Evolutionary conservation across 257 asterid genomes (phyloP), one percentile per base, ranked within the genome.

Genomic region (Rubia yunnanensis): DNA sequence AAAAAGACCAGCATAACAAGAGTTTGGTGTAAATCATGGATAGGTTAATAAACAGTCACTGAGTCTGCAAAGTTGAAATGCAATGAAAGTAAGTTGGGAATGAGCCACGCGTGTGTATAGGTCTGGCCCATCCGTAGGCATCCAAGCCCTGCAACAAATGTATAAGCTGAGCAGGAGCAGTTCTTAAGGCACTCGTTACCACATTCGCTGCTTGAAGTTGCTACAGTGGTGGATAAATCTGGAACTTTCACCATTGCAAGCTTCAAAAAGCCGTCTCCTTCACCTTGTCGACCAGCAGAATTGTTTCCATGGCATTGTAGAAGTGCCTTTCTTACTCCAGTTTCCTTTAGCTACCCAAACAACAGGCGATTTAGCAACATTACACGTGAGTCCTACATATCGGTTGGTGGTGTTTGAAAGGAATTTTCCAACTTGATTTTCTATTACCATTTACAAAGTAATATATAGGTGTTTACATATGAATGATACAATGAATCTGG

Each of bases 321-420:
- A 18, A 68, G 70, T n/a, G 24, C 58, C 17, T 60, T 60, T 66
- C 92, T 82, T 48, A 3, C 79, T 71, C 91, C 86, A 76, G 54
- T 86, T 81, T 32, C 83, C 84, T 0, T 79, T 66, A 14, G 87
- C 90, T 30, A 82, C 83, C 90, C 90, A 84, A 5, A 78, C 64
- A 65, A 64, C 62, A 38, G 83, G 10, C 6, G 7, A 18, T 18
- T 36, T 32, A 64, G 64, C 48, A 24, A 34, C 23, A 39, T 63
- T 69, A 39, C 41, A 63, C 67, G 44, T 54, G 15, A 76, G 26
- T 30, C 80, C 80, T 30, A 76, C 56, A 64, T 76, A 76, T 49
- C 65, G 72, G 3, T 65, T 67, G 22, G 38, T 35, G 4, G 66
- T 53, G 70, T n/a, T n/a, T n/a, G n/a, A n/a, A n/a, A n/a, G n/a